These are phyloP conservation scores for Mariannaea elegans DNA, from an alignment of 2,329 filamentous ascomycete species.

Conservation along the genomic window DNA sequence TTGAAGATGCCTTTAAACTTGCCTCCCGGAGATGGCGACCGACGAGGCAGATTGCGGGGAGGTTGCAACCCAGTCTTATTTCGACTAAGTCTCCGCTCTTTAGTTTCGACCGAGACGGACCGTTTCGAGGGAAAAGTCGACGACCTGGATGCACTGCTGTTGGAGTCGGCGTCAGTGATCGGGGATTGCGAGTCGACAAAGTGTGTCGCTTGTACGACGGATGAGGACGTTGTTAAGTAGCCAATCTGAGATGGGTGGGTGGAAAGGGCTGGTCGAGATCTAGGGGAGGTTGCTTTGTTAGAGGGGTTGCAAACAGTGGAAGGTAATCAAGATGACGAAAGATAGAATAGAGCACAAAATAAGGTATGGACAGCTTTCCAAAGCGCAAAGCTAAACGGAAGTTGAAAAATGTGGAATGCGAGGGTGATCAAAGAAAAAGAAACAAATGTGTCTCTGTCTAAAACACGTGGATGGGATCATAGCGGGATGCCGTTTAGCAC, in stretches of 20 bases:
- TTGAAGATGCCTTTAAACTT: slow-evolving; percentile 75
- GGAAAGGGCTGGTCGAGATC: slow-evolving; percentile 49
- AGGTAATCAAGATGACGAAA: slow-evolving; percentile 6
- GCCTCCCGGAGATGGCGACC: slow-evolving; percentile 74
- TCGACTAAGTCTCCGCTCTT: slow-evolving; percentile 37
- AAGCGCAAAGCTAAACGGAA: neutral
- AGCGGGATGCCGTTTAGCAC: neutral
- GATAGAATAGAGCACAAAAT: slow-evolving; percentile 28
- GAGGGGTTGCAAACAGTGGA: slow-evolving; percentile 26
- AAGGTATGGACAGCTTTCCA: neutral
- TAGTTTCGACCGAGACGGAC: slow-evolving; percentile 37
- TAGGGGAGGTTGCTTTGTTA: slow-evolving; percentile 37
- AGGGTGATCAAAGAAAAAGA: slow-evolving; percentile 26
- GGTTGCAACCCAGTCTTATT: slow-evolving; percentile 39
- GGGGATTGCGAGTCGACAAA: slow-evolving; percentile 41
- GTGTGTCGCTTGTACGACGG: slow-evolving; percentile 68
- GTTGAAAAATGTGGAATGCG: slow-evolving; percentile 1
- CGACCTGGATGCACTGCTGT: slow-evolving; percentile 38
- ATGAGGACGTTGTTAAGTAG: slow-evolving; percentile 74
- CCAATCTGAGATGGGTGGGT: slow-evolving; percentile 72
- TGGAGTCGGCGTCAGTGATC: slow-evolving; percentile 34
- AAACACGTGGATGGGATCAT: slow-evolving; percentile 16
- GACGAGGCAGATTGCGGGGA: slow-evolving; percentile 54
- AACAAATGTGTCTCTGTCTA: neutral
- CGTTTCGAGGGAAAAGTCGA: slow-evolving; percentile 36